A percentile compares a stretch with the other conserved stretches of the same genome.
Evolutionary conservation across 2,329 filamentous ascomycete genomes (phyloP).

Genomic region (Exserohilum rostratum): DNA sequence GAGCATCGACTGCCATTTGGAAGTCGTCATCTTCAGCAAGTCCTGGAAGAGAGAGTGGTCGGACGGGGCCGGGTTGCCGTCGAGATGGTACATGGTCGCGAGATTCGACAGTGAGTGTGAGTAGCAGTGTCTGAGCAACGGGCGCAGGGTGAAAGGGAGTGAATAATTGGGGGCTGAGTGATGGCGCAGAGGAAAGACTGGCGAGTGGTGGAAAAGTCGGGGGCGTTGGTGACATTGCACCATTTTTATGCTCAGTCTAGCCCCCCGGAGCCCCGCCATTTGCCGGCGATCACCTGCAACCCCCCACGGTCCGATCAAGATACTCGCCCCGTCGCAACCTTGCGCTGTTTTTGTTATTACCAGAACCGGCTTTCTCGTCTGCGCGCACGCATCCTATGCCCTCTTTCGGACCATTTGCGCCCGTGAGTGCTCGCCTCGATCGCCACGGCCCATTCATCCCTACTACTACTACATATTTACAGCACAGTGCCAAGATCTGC

Average conservation of each 20-base stretch:
- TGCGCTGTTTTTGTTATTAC: too few relatives aligned
- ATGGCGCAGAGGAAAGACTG: background rate
- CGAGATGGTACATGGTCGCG: slow-evolving; percentile 33
- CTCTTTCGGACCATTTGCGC: background rate
- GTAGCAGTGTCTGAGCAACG: background rate
- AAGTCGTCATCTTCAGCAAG: slow-evolving; percentile 26
- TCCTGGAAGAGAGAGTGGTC: slow-evolving; percentile 29
- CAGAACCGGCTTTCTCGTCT: too few relatives aligned
- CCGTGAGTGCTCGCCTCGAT: background rate
- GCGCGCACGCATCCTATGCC: background rate
- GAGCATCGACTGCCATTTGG: slow-evolving; percentile 28
- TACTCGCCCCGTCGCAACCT: too few relatives aligned
- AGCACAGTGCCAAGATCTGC: background rate
- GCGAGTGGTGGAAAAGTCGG: background rate
- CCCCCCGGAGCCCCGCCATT: slow-evolving; percentile 11
- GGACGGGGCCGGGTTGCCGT: slow-evolving; percentile 26
- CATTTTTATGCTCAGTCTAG: slow-evolving; percentile 6
- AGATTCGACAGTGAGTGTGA: background rate
- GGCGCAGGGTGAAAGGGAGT: background rate
- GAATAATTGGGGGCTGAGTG: background rate
- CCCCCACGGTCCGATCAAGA: slow-evolving; percentile 8
- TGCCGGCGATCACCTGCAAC: slow-evolving; percentile 8
- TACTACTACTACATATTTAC: too few relatives aligned
- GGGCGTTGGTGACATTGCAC: slow-evolving; percentile 5
- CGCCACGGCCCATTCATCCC: background rate